Base-by-base conservation (phyloP, 164 flowering plant genomes). In the Berberis vulgaris region DNA sequence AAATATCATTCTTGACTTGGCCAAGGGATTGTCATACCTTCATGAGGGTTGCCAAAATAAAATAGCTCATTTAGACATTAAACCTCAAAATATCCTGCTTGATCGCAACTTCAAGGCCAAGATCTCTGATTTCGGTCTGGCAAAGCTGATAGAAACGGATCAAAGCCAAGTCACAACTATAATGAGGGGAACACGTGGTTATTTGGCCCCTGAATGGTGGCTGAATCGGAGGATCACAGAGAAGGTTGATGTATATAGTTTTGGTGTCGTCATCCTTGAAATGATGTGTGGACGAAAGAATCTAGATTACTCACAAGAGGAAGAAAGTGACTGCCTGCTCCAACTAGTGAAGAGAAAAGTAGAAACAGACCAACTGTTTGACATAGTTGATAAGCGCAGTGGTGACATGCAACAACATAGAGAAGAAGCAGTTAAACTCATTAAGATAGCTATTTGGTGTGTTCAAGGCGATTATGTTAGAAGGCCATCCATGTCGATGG, bases 201-300 rank as follows among this genome's bases (percentile, higher is more conserved):
- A 47, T 47, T 47, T 2, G 50, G 50, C 50, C 2, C 50, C 50
- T 47, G 50, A 47, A 47, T 47, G 50, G 50, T 47, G 50, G 10
- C 10, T 47, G 50, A 47, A 47, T 47, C 7, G 4, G 10, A 47
- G 50, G 50, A 47, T 47, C 1, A 2, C 50, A 6, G 50, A 47
- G 50, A 47, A 47, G 10, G 50, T 2, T 47, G 50, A 47, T 47
- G 50, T 47, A 0, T 47, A 47, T 47, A 47, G 10, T 7, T 11
- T 47, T 47, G 7, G 50, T 11, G 5, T 47, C 10, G 50, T 47
- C 50, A 11, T 47, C 5, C 9, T 56, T 84, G 89, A 61, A 86
- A 76, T 69, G 7, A 4, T 85, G 81, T 1, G 80, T 73, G 0
- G 99, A 94, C 5, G 99, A 97, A 60, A 97, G 99, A 39, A 95